Evolutionary conservation across 2,329 filamentous ascomycete genomes (phyloP).

Genomic region (Mycogone perniciosa): DNA sequence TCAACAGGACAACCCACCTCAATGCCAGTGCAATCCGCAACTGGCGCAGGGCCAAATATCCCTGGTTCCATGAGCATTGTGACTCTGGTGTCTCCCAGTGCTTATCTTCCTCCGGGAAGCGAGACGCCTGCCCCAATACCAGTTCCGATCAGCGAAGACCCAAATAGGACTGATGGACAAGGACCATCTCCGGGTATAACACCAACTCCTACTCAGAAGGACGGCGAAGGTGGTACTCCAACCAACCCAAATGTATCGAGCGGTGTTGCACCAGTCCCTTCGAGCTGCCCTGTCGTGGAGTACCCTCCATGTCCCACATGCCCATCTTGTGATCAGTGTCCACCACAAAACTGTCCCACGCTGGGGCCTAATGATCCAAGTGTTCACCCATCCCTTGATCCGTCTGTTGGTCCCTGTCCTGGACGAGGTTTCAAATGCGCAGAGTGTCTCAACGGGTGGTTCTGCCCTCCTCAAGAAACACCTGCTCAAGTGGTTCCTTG

Average conservation of each 20-base stretch:
- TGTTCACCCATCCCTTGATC: conserved; percentile 3
- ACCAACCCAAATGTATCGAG: background rate
- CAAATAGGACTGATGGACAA: background rate
- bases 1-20: background rate
- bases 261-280: background rate
- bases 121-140: background rate
- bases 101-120: background rate
- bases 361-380: background rate
- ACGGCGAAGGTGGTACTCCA: background rate
- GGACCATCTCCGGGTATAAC: background rate
- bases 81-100: background rate
- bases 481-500: conserved; percentile 24
- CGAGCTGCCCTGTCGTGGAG: conserved; percentile 1
- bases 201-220: background rate
- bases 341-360: background rate
- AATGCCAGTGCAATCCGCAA: background rate
- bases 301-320: conserved; percentile 14
- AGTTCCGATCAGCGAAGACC: background rate
- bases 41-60: background rate
- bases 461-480: conserved; percentile 27
- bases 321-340: conserved; percentile 15
- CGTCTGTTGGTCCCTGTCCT: conserved; percentile 17
- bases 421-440: conserved; percentile 22
- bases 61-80: background rate
- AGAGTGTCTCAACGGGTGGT: conserved; percentile 27